A percentile compares a stretch with the other conserved stretches of the same genome.
Evolutionary conservation across 495 filamentous ascomycete species (phyloP).

Genomic region (Gamarada debralockiae): DNA sequence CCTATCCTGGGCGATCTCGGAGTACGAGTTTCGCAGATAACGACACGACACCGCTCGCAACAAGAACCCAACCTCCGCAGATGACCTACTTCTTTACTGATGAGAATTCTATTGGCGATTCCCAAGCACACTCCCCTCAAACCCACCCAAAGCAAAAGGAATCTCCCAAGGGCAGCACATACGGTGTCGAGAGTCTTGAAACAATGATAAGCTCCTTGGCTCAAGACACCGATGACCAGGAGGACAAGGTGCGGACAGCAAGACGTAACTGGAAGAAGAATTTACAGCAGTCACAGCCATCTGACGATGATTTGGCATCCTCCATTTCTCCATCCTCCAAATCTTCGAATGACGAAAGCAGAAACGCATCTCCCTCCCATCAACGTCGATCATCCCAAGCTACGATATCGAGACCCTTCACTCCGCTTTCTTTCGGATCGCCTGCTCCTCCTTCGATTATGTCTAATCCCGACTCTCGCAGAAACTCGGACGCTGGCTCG

Average conservation of each 20-base stretch:
- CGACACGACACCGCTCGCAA: conserved; percentile 27
- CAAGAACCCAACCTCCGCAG: conserved; percentile 31
- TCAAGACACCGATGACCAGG: conserved; percentile 32
- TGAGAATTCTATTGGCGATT: conserved; percentile 47
- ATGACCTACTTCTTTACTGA: conserved; percentile 56
- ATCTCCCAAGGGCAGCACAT: conserved; percentile 39
- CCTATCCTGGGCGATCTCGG: conserved; percentile 31
- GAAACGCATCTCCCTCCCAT: conserved; percentile 25
- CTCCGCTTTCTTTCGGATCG: conserved; percentile 47
- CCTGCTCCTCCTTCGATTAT: conserved; percentile 46
- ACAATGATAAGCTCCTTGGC: conserved; percentile 40
- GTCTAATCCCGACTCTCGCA: conserved; percentile 41
- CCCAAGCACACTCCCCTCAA: conserved; percentile 30
- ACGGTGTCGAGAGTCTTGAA: conserved; percentile 61
- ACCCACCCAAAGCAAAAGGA: conserved; percentile 25
- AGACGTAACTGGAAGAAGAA: conserved; percentile 27
- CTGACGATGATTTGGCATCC: conserved; percentile 25
- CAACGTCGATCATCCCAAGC: conserved; percentile 28
- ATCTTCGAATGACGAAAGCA: conserved; percentile 20
- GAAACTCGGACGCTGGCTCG: conserved; percentile 46
- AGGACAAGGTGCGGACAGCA: conserved; percentile 26
- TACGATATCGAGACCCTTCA: conserved; percentile 47
- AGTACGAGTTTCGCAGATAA: conserved; percentile 23
- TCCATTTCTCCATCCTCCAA: conserved; percentile 22
- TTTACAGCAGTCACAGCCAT: conserved; percentile 3